Percentiles rank a stretch among this genome's conserved stretches.
These are phyloP conservation scores for Echinosophora koreensis DNA, from an alignment of 306 rosid genomes.

Conservation along the genomic window DNA sequence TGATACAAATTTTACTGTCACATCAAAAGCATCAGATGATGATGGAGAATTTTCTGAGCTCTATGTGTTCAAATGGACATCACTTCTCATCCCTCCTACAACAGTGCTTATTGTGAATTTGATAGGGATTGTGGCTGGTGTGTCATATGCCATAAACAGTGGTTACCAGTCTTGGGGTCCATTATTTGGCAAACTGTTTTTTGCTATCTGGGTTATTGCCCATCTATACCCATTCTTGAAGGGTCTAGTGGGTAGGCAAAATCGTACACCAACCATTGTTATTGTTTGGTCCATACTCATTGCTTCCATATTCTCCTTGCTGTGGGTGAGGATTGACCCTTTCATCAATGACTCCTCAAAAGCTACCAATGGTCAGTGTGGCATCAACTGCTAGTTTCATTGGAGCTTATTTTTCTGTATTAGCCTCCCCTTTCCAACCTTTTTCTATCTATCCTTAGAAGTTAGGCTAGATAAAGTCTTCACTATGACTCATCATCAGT, in stretches of 20 bases:
- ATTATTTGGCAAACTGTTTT: conserved; percentile 82
- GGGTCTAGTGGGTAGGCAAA: conserved; percentile 90
- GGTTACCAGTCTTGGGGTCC: conserved; percentile 99
- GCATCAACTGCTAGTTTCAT: conserved; percentile 68
- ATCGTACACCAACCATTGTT: conserved; percentile 91
- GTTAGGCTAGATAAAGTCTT: too few species aligned
- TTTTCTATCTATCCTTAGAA: too few species aligned
- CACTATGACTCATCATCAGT: too few species aligned
- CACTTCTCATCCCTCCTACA: conserved; percentile 96
- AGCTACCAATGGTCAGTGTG: conserved; percentile 75
- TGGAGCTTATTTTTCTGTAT: background rate
- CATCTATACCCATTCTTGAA: conserved; percentile 93
- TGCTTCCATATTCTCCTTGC: conserved; percentile 90
- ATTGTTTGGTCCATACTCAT: conserved; percentile 91
- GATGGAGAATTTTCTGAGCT: conserved; percentile 92
- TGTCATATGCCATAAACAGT: conserved; percentile 83
- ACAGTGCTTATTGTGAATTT: conserved; percentile 84
- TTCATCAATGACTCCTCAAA: conserved; percentile 61
- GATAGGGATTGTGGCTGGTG: conserved; percentile 94
- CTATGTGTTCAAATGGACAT: conserved; percentile 91
- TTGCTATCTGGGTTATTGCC: conserved; percentile 91
- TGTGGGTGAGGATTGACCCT: conserved; percentile 95
- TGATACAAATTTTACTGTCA: conserved; percentile 89
- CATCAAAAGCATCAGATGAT: conserved; percentile 88
- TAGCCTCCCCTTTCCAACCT: background rate